Evolutionary conservation across 805 yeast genomes (phyloP).

Genomic region (Kazachstania psychrophila): DNA sequence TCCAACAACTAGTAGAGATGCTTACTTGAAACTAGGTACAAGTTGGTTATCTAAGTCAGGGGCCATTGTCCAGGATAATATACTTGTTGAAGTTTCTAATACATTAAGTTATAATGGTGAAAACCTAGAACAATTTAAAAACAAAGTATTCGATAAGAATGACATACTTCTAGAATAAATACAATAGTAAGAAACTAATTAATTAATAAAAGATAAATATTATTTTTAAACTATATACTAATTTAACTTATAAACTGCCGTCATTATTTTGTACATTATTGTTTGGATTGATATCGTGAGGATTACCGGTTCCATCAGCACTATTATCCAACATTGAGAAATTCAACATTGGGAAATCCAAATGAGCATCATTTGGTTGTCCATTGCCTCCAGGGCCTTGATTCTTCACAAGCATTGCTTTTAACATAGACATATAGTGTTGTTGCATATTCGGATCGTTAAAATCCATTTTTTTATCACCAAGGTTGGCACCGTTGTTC

Average conservation of each 20-base stretch:
- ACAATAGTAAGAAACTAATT: no score
- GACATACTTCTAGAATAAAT: conserved; percentile 20
- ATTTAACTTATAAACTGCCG: no score
- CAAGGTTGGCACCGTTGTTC: conserved; percentile 5
- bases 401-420: conserved; percentile 1
- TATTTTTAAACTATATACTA: no score
- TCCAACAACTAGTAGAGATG: conserved; percentile 68
- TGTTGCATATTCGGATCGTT: conserved; percentile 5
- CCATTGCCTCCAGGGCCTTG: neutral
- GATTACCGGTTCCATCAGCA: no score
- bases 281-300: no score
- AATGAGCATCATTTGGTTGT: neutral
- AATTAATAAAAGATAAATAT: no score
- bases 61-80: conserved; percentile 42
- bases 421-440: conserved; percentile 7
- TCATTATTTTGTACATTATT: no score
- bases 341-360: neutral
- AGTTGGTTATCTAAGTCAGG: conserved; percentile 68
- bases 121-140: conserved; percentile 50
- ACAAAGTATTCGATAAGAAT: conserved; percentile 30
- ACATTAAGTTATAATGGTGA: conserved; percentile 68
- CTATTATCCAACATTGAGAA: no score
- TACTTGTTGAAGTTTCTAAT: conserved; percentile 69
- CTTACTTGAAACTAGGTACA: conserved; percentile 57
- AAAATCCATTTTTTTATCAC: neutral